Evolutionary conservation across 805 yeast species (phyloP).

Genomic region (Candida sphagnicola): DNA sequence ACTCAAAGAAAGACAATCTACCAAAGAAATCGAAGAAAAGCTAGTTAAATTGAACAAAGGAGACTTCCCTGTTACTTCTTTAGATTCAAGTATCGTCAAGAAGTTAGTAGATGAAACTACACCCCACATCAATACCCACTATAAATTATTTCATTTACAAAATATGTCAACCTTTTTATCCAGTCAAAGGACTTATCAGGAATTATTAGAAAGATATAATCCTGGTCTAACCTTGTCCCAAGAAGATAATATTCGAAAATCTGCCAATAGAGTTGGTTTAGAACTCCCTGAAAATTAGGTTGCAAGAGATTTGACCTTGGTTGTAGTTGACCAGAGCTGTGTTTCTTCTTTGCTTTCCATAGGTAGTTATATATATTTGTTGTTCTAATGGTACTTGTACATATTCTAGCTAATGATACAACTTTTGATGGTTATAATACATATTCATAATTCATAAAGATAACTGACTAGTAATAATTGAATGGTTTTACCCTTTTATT

Average conservation of each 20-base stretch:
- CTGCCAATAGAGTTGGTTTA: slow-evolving; percentile 89
- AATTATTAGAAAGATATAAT: slow-evolving; percentile 78
- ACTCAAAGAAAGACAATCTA: slow-evolving; percentile 30
- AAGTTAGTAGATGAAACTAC: slow-evolving; percentile 6
- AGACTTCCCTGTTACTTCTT: neutral
- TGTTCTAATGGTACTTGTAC: neutral
- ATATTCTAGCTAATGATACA: neutral
- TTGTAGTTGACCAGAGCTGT: too few species aligned
- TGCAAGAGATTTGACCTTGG: too few species aligned
- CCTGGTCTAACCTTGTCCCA: slow-evolving; percentile 79
- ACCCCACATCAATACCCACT: slow-evolving; percentile 5
- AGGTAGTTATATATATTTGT: neutral
- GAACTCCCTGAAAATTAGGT: slow-evolving; percentile 24
- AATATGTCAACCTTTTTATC: slow-evolving; percentile 62
- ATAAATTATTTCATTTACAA: slow-evolving; percentile 37
- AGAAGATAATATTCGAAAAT: slow-evolving; percentile 68
- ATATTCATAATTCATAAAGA: slow-evolving; percentile 1
- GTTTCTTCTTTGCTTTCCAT: too few species aligned
- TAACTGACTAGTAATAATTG: neutral
- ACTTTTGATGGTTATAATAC: neutral
- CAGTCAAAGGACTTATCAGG: slow-evolving; percentile 74
- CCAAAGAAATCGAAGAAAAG: slow-evolving; percentile 27
- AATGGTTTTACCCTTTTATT: neutral
- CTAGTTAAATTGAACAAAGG: slow-evolving; percentile 11
- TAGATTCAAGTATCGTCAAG: slow-evolving; percentile 4